phyloP scores from a whole-genome alignment of 2,329 filamentous ascomycete genomes.

The Fusarium subtropicale region DNA sequence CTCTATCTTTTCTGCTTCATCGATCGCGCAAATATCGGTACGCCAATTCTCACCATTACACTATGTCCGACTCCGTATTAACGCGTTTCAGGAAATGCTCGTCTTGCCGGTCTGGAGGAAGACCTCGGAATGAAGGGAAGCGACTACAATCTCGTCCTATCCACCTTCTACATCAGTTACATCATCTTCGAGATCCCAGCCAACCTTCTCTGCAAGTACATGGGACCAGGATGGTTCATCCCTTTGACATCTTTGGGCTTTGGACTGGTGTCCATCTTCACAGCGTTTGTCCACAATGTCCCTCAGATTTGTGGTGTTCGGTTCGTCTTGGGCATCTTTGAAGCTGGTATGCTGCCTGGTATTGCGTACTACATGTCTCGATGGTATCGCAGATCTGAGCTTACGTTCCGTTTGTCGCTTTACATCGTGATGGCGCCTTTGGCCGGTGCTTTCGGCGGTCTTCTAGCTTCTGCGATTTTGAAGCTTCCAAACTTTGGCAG shows the following conservation, averaged over 20 bases:
- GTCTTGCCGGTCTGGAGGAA: conserved; percentile 31
- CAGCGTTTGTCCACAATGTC: conserved; percentile 68
- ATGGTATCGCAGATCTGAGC: conserved; percentile 72
- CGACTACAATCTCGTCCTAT: conserved; percentile 72
- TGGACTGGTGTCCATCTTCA: conserved; percentile 69
- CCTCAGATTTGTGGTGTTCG: conserved; percentile 64
- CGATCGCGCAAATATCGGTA: conserved; percentile 58
- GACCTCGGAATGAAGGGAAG: conserved; percentile 55
- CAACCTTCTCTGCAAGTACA: conserved; percentile 71
- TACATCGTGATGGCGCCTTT: conserved; percentile 75
- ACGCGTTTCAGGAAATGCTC: conserved; percentile 30
- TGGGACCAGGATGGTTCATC: conserved; percentile 75
- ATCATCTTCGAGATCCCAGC: conserved; percentile 74
- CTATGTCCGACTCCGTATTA: background rate
- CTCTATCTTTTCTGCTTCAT: conserved; percentile 76
- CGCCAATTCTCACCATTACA: rapidly evolving
- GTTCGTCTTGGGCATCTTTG: conserved; percentile 70
- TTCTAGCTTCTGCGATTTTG: conserved; percentile 71
- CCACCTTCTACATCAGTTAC: conserved; percentile 73
- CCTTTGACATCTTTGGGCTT: conserved; percentile 68
- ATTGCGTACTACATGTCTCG: conserved; percentile 74
- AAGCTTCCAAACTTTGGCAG: conserved; percentile 67
- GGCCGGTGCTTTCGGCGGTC: conserved; percentile 74
- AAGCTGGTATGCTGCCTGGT: conserved; percentile 73
- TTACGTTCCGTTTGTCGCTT: conserved; percentile 71